Evolutionary conservation across 1,284 basidiomycete genomes (phyloP).

Genomic region (Waitea zeae): DNA sequence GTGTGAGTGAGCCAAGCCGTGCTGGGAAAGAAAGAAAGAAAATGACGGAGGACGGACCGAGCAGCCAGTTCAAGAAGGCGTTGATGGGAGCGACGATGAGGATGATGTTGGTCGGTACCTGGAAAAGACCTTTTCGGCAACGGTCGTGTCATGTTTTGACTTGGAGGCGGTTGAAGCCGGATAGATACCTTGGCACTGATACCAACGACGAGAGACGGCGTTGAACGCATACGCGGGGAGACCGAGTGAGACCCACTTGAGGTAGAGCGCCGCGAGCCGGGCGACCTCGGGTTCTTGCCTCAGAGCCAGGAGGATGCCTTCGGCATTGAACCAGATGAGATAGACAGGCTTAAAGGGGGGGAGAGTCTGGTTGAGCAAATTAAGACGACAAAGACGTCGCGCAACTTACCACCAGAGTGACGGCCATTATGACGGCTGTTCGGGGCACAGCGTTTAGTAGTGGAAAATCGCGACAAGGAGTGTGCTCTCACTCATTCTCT

Average conservation of each 20-base stretch:
- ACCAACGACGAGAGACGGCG: constrained; percentile 63
- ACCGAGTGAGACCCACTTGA: constrained; percentile 65
- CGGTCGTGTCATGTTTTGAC: neutral
- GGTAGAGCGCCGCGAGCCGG: constrained; percentile 56
- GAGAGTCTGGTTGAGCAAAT: neutral
- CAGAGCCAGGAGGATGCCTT: constrained; percentile 59
- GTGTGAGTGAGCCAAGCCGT: constrained; percentile 1
- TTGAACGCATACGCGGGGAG: constrained; percentile 83
- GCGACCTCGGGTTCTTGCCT: constrained; percentile 84
- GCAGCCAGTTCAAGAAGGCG: constrained; percentile 64
- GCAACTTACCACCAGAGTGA: constrained; percentile 34
- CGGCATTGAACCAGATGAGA: constrained; percentile 68
- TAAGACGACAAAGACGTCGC: neutral
- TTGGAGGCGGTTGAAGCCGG: constrained; percentile 1
- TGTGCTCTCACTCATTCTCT: constrained; percentile 74
- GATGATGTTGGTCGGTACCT: constrained; percentile 76
- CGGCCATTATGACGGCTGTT: constrained; percentile 44
- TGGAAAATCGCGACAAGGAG: neutral
- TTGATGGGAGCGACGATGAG: constrained; percentile 80
- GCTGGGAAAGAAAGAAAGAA: neutral
- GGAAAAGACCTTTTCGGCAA: constrained; percentile 46
- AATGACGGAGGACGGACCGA: constrained; percentile 48
- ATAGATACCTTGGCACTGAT: constrained; percentile 64
- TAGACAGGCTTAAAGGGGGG: constrained; percentile 41
- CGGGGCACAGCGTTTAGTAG: too few relatives aligned